These are phyloP conservation scores for Isochrysis galbana DNA, from an alignment of 78 protist species.

Conservation along the genomic window DNA sequence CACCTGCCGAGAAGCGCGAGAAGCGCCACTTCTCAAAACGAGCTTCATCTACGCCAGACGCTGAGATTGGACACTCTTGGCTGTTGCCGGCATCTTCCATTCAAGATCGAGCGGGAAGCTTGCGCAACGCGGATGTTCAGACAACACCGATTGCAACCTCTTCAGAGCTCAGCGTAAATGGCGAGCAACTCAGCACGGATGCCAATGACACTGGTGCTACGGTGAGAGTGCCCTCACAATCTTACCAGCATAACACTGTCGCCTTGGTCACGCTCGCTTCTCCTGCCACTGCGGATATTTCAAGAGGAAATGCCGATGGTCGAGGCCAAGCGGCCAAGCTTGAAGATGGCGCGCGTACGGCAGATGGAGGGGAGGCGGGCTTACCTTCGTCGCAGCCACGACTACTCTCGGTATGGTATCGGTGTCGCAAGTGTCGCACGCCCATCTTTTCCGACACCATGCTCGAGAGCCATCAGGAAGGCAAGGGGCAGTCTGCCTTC, in stretches of 20 bases:
- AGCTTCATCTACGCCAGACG: background rate
- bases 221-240: background rate
- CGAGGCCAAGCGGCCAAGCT: background rate
- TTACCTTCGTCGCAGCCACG: background rate
- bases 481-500: conserved; percentile 4
- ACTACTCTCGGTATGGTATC: background rate
- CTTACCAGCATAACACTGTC: background rate
- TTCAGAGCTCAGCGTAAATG: background rate
- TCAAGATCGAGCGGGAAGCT: background rate
- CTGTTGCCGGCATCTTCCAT: too few relatives aligned
- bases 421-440: background rate
- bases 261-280: background rate
- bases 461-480: background rate
- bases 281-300: background rate
- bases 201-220: background rate
- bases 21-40: background rate
- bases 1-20: background rate
- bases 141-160: background rate
- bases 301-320: background rate
- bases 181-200: background rate
- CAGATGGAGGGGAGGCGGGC: background rate
- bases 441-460: background rate
- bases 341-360: background rate
- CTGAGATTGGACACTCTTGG: background rate
- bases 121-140: background rate